Conservation (phyloP, 768 basidiomycete genomes). For the Porphyrellus cyaneotinctus region DNA sequence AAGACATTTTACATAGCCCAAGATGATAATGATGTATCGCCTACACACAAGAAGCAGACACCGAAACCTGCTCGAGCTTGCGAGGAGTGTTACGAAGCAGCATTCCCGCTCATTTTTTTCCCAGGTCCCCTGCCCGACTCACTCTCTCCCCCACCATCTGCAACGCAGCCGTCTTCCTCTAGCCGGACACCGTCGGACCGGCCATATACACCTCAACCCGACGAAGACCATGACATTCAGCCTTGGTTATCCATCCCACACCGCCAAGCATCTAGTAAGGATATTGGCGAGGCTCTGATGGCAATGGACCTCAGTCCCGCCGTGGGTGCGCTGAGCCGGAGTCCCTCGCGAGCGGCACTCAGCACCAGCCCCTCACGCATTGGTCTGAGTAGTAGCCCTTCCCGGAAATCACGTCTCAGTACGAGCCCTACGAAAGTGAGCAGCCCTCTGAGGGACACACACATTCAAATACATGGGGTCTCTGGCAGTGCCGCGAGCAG, state of each 20-base stretch:
- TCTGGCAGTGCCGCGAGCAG: conserved; percentile 18
- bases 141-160: conserved; percentile 4
- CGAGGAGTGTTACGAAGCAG: conserved; percentile 79
- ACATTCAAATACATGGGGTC: conserved; percentile 1
- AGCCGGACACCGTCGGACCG: conserved; percentile 11
- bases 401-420: conserved; percentile 23
- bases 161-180: conserved; percentile 7
- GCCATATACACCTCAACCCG: conserved; percentile 19
- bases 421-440: conserved; percentile 20
- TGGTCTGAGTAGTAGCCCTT: conserved; percentile 19
- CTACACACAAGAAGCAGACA: conserved; percentile 38
- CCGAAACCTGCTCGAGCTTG: conserved; percentile 75
- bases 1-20: conserved; percentile 79
- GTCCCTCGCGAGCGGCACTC: conserved; percentile 20
- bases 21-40: conserved; percentile 34
- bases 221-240: conserved; percentile 20
- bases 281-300: conserved; percentile 34
- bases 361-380: conserved; percentile 21
- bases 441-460: conserved; percentile 17
- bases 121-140: neutral
- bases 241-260: conserved; percentile 31
- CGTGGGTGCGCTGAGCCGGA: conserved; percentile 18
- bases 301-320: conserved; percentile 32
- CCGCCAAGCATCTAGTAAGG: conserved; percentile 15
- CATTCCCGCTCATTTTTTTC: conserved; percentile 56